Evolutionary conservation across 306 rosid genomes (phyloP).

Genomic region (Pachyrhizus erosus): DNA sequence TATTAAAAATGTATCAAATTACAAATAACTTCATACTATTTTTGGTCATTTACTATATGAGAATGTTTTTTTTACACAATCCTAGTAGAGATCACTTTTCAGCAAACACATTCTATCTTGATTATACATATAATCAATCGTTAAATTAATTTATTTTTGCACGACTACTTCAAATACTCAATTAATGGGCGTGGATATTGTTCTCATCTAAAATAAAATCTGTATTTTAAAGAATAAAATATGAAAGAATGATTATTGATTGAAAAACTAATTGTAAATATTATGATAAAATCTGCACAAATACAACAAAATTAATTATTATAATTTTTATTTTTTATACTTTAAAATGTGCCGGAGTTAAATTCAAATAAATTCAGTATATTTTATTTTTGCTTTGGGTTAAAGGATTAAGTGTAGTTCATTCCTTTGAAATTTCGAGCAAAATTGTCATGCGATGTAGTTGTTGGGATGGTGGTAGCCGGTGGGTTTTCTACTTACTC

Average conservation of each 20-base stretch:
- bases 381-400: not conserved
- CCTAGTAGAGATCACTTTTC: too few relatives aligned
- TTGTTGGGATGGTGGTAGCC: conserved; percentile 42
- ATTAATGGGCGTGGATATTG: not conserved
- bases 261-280: not conserved
- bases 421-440: not conserved
- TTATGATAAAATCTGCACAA: not conserved
- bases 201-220: not conserved
- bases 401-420: not conserved
- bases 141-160: too few relatives aligned
- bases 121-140: not conserved
- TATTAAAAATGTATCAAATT: too few relatives aligned
- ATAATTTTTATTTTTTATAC: not conserved
- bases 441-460: not conserved
- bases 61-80: too few relatives aligned
- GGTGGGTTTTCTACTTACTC: not conserved
- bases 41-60: too few relatives aligned
- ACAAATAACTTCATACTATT: too few relatives aligned
- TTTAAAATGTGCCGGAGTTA: too few relatives aligned
- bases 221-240: not conserved
- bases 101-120: not conserved
- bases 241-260: not conserved
- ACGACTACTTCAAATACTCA: not conserved
- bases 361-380: too few relatives aligned
- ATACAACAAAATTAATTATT: not conserved